A percentile compares a stretch with the other conserved stretches of the same genome.
Conservation (phyloP, 139 green algal species). For the Raphidocelis subcapitata region DNA sequence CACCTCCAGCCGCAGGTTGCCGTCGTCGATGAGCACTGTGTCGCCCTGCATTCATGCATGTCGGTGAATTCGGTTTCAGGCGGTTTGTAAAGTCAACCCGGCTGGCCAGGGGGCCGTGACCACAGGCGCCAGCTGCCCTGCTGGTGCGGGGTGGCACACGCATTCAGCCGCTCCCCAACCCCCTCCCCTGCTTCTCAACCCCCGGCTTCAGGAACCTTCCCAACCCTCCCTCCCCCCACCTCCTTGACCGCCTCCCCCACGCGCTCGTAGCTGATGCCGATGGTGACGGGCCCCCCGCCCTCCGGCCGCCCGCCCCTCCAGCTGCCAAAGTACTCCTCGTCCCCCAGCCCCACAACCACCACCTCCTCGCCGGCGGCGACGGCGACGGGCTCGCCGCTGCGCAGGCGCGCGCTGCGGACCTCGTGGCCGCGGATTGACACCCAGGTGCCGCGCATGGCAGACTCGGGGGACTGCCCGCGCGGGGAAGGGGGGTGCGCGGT, state of each 20-base stretch:
- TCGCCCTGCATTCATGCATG: slow-evolving; percentile 40
- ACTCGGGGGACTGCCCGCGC: not conserved
- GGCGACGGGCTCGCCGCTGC: not conserved
- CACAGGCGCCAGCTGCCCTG: no score
- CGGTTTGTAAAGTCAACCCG: no score
- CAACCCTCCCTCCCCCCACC: no score
- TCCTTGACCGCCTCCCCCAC: slow-evolving; percentile 23
- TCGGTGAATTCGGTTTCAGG: no score
- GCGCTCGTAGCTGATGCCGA: slow-evolving; percentile 34
- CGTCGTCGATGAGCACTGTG: slow-evolving; percentile 49
- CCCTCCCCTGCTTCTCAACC: no score
- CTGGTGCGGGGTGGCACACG: no score
- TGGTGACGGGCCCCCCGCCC: slow-evolving; percentile 1
- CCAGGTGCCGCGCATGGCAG: not conserved
- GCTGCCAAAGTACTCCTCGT: slow-evolving; percentile 19
- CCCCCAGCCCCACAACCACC: slow-evolving; percentile 8
- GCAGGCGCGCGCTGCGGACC: slow-evolving; percentile 8
- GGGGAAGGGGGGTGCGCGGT: no score
- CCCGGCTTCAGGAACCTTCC: no score
- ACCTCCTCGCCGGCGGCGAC: slow-evolving; percentile 11
- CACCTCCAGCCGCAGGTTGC: slow-evolving; percentile 39
- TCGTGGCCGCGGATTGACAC: slow-evolving; percentile 25
- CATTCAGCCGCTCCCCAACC: no score
- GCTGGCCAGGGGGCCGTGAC: no score
- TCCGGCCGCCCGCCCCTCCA: slow-evolving; percentile 5